Conservation (phyloP, 306 rosid species). For the Sicyos baderoa region DNA sequence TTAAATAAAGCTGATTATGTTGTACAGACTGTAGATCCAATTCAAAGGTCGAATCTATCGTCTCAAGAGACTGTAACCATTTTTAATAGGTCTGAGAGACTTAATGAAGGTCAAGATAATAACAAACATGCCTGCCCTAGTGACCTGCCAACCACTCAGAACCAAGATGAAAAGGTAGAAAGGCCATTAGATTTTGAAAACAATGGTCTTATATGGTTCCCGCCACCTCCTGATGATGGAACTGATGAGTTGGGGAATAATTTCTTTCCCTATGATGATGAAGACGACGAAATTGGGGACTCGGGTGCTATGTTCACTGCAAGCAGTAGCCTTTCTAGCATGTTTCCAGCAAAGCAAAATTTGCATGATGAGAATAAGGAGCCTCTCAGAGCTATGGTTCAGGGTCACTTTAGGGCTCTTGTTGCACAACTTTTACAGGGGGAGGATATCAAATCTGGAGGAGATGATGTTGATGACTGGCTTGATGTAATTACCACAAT, state of each 20-base stretch:
- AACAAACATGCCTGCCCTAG: conserved; percentile 53
- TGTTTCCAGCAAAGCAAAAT: conserved; percentile 67
- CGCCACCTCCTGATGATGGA: conserved; percentile 79
- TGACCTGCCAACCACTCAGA: conserved; percentile 45
- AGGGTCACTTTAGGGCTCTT: conserved; percentile 91
- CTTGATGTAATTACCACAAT: conserved; percentile 61
- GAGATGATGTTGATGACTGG: conserved; percentile 62
- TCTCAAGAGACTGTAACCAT: conserved; percentile 43
- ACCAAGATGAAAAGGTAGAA: conserved; percentile 38
- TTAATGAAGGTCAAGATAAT: conserved; percentile 49
- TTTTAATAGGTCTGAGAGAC: conserved; percentile 54
- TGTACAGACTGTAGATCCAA: conserved; percentile 67
- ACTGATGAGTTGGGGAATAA: conserved; percentile 54
- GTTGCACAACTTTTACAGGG: conserved; percentile 79
- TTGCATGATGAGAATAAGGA: conserved; percentile 65
- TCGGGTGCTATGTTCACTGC: conserved; percentile 63
- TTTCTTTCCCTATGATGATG: conserved; percentile 70
- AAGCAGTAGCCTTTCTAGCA: conserved; percentile 57
- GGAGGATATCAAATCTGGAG: conserved; percentile 57
- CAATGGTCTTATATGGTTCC: conserved; percentile 74
- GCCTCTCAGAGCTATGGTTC: conserved; percentile 66
- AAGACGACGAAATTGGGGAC: conserved; percentile 85
- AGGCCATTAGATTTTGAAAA: conserved; percentile 85
- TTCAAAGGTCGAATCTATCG: conserved; percentile 37
- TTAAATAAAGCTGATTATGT: conserved; percentile 42